phyloP scores from a whole-genome alignment of 2,329 filamentous ascomycete species.

The Pseudocercospora macadamiae region DNA sequence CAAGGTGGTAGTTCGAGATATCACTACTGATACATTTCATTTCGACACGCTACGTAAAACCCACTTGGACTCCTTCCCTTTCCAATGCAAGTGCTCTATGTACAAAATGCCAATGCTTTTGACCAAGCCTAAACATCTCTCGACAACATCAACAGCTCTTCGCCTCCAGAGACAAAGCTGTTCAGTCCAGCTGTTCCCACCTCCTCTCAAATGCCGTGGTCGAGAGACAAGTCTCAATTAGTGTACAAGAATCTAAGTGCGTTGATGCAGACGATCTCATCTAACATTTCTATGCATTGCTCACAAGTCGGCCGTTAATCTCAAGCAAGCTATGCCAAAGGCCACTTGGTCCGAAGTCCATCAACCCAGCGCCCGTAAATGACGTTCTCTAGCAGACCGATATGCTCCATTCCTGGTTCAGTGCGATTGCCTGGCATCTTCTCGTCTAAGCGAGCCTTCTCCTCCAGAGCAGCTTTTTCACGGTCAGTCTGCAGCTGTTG shows the following conservation, averaged over 20 bases:
- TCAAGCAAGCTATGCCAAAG: constrained; percentile 28
- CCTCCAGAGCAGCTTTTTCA: constrained; percentile 55
- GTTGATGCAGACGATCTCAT: not conserved
- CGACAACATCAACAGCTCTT: not conserved
- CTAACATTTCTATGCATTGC: not conserved
- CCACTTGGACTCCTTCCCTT: not conserved
- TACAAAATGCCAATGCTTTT: not conserved
- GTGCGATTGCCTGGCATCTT: constrained; percentile 59
- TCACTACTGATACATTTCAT: not conserved
- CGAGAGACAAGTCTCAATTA: no score
- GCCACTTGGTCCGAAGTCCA: constrained; percentile 64
- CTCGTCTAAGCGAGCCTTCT: constrained; percentile 53
- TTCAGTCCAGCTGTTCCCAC: not conserved
- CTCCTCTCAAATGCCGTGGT: not conserved
- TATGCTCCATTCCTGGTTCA: constrained; percentile 84
- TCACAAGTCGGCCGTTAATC: not conserved
- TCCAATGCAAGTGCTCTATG: not conserved
- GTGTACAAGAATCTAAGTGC: not conserved
- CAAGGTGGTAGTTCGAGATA: not conserved
- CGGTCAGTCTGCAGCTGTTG: constrained; percentile 42
- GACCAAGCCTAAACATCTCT: not conserved
- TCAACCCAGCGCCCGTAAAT: constrained; percentile 90
- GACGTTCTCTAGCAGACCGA: constrained; percentile 84
- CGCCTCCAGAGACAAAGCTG: not conserved
- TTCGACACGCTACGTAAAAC: not conserved